Evolutionary conservation across 257 asterid species (phyloP).

Genomic region (Solanum piurae): DNA sequence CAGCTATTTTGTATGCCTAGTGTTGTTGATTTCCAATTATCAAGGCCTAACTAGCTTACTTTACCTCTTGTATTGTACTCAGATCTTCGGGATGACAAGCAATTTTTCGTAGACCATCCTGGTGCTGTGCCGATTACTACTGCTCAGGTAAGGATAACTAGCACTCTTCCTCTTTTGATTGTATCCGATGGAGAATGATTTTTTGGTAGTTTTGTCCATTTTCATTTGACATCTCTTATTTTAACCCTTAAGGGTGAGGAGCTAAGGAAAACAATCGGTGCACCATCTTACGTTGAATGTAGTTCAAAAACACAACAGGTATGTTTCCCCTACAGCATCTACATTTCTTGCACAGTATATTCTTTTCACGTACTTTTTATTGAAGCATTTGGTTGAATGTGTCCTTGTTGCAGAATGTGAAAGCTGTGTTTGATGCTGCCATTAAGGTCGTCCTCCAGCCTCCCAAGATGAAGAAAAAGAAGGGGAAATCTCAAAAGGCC

Average conservation of each 20-base stretch:
- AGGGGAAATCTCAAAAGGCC: constrained; percentile 11
- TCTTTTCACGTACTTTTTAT: neutral
- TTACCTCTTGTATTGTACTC: constrained; percentile 3
- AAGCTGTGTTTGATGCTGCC: constrained; percentile 21
- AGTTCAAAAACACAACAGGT: constrained; percentile 79
- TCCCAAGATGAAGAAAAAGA: constrained; percentile 17
- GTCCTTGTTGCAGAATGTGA: constrained; percentile 10
- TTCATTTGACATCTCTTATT: neutral
- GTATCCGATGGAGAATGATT: neutral
- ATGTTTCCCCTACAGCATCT: neutral
- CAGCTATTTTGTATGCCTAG: neutral
- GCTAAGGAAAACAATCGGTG: constrained; percentile 45
- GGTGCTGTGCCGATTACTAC: constrained; percentile 85
- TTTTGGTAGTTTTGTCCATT: neutral
- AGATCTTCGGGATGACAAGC: constrained; percentile 97
- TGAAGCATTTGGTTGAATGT: neutral
- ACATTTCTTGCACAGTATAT: neutral
- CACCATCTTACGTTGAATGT: constrained; percentile 64
- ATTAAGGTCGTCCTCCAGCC: constrained; percentile 25
- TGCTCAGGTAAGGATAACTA: constrained; percentile 53
- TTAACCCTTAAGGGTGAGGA: constrained; percentile 53
- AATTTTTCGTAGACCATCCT: constrained; percentile 78
- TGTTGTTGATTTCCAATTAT: neutral
- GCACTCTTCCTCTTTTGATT: neutral
- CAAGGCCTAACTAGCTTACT: neutral